phyloP scores from a whole-genome alignment of 148 eudicot species.

The Spergularia marina region DNA sequence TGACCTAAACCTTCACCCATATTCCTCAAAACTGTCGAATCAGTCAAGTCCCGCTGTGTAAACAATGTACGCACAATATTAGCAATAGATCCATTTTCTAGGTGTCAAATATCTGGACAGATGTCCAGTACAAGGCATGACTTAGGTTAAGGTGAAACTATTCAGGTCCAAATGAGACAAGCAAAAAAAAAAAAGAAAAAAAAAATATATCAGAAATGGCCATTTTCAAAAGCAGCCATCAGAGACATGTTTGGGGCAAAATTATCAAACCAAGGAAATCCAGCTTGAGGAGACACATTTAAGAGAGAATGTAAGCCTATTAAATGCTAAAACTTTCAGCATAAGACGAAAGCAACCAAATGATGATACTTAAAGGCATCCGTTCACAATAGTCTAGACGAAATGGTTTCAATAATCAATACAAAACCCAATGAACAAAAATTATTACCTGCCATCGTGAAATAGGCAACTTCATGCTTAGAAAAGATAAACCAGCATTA shows the following conservation, averaged over 20 bases:
- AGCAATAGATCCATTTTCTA: not conserved
- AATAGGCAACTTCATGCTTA: slow-evolving; percentile 78
- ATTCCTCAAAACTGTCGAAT: slow-evolving; percentile 92
- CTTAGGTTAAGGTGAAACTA: not conserved
- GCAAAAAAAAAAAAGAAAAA: not conserved
- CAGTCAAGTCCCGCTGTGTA: slow-evolving; percentile 90
- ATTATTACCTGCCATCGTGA: slow-evolving; percentile 92
- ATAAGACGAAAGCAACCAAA: not conserved
- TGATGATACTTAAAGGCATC: not conserved
- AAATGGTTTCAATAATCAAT: not conserved
- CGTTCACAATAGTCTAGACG: not conserved
- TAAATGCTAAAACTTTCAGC: not conserved
- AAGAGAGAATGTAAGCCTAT: not conserved
- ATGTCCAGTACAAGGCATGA: not conserved
- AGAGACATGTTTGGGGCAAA: not conserved
- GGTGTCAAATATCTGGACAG: not conserved
- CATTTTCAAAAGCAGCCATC: not conserved
- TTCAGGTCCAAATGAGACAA: not conserved
- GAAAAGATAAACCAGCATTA: slow-evolving; percentile 65
- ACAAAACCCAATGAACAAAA: not conserved
- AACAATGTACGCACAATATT: not conserved
- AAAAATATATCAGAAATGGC: not conserved
- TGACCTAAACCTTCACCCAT: slow-evolving; percentile 88
- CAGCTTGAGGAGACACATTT: not conserved
- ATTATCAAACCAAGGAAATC: not conserved